These are phyloP conservation scores for Bryoerythrophyllum caledonicum DNA, from an alignment of 225 moss, liverwort and hornwort genomes.

Conservation along the genomic window DNA sequence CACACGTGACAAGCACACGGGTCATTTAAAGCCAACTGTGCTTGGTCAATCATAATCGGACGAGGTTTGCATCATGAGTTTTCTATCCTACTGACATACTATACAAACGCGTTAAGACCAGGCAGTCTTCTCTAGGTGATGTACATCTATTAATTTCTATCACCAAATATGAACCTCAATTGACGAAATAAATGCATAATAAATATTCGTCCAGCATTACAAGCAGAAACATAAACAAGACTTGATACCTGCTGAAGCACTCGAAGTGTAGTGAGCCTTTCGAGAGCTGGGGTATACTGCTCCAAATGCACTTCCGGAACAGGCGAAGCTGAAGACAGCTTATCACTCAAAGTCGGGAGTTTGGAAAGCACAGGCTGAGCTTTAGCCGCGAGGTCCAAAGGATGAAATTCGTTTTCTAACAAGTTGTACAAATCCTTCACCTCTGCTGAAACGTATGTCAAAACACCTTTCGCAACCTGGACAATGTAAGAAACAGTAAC, in stretches of 20 bases:
- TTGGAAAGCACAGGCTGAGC: conserved; percentile 67
- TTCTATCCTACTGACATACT: neutral
- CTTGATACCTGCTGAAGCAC: conserved; percentile 73
- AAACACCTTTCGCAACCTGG: conserved; percentile 89
- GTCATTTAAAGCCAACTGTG: neutral
- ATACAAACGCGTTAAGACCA: neutral
- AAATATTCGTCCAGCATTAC: neutral
- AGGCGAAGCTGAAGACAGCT: conserved; percentile 91
- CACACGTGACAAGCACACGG: neutral
- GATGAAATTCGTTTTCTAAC: conserved; percentile 90
- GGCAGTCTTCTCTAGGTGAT: neutral
- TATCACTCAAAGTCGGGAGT: conserved; percentile 79
- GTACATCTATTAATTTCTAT: neutral
- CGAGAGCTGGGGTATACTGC: conserved; percentile 84
- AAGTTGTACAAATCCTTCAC: conserved; percentile 86
- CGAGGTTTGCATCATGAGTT: neutral
- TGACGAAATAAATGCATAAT: neutral
- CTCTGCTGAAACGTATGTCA: conserved; percentile 86
- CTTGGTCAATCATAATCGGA: neutral
- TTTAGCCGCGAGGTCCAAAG: conserved; percentile 76
- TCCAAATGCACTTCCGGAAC: conserved; percentile 95
- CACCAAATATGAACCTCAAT: neutral
- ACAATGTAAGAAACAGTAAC: neutral
- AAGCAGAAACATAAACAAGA: neutral
- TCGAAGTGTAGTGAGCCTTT: conserved; percentile 84